These are phyloP conservation scores for Populus nigra DNA, from an alignment of 345 rosid genomes.

Conservation along the genomic window DNA sequence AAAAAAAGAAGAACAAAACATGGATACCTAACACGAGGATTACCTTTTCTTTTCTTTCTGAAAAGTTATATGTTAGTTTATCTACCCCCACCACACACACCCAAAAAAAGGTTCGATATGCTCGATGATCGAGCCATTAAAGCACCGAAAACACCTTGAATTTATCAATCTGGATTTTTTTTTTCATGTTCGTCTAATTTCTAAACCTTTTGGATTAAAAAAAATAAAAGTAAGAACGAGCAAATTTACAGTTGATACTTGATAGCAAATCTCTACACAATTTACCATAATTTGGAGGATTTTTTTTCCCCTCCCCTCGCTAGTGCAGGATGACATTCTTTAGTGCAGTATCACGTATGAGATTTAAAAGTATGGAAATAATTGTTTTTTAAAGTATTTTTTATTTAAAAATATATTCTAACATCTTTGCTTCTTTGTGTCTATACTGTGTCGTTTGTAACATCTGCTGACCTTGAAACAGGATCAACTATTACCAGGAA, in stretches of 20 bases:
- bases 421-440: neutral
- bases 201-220: neutral
- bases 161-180: too few species aligned
- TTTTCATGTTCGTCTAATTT: neutral
- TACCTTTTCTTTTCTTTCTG: neutral
- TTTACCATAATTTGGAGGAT: too few species aligned
- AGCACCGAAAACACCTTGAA: neutral
- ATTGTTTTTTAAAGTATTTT: too few species aligned
- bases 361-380: too few species aligned
- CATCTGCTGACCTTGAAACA: constrained; percentile 22
- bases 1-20: neutral
- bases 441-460: neutral
- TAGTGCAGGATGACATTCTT: too few species aligned
- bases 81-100: neutral
- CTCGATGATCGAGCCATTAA: neutral
- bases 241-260: too few species aligned
- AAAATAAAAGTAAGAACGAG: too few species aligned
- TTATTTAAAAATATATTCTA: too few species aligned
- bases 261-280: too few species aligned
- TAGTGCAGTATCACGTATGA: too few species aligned
- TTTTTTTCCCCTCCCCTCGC: too few species aligned
- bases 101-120: too few species aligned
- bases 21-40: neutral
- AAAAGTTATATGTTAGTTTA: neutral
- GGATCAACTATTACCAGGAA: constrained; percentile 93